These are phyloP conservation scores for Microdochium nivale DNA, from an alignment of 2,329 filamentous ascomycete genomes.

Conservation along the genomic window DNA sequence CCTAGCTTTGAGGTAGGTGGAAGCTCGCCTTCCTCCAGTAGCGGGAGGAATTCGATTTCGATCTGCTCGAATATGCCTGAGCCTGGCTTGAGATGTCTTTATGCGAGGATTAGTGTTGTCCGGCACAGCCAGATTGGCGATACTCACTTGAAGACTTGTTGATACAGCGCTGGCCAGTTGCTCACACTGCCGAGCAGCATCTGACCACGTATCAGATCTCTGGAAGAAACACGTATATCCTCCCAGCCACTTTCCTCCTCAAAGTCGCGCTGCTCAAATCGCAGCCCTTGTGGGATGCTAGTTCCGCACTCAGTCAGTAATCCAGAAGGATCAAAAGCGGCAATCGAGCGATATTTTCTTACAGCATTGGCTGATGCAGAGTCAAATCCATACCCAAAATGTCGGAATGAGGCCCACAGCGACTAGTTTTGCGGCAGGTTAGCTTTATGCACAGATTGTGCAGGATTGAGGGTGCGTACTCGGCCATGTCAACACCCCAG, in stretches of 20 bases:
- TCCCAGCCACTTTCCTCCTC: slow-evolving; percentile 47
- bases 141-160: slow-evolving; percentile 56
- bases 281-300: slow-evolving; percentile 64
- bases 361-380: slow-evolving; percentile 26
- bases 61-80: slow-evolving; percentile 76
- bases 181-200: slow-evolving; percentile 71
- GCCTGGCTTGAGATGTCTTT: slow-evolving; percentile 67
- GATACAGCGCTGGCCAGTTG: slow-evolving; percentile 69
- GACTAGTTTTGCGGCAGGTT: slow-evolving; percentile 3
- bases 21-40: slow-evolving; percentile 58
- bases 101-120: slow-evolving; percentile 9
- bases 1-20: slow-evolving; percentile 47
- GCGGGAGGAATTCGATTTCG: slow-evolving; percentile 77
- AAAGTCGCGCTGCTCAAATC: slow-evolving; percentile 66
- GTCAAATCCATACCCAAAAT: slow-evolving; percentile 29
- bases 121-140: too few species aligned
- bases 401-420: slow-evolving; percentile 1
- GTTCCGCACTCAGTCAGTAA: slow-evolving; percentile 3
- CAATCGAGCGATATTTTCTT: slow-evolving; percentile 3
- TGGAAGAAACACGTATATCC: slow-evolving; percentile 42
- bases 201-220: slow-evolving; percentile 73
- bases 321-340: neutral
- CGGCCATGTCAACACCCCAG: slow-evolving; percentile 82
- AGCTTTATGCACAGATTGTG: neutral
- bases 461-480: slow-evolving; percentile 38